Percentiles rank a stretch among this genome's conserved stretches.
Conservation (phyloP, 805 yeast species). For the Wickerhamia fluorescens region DNA sequence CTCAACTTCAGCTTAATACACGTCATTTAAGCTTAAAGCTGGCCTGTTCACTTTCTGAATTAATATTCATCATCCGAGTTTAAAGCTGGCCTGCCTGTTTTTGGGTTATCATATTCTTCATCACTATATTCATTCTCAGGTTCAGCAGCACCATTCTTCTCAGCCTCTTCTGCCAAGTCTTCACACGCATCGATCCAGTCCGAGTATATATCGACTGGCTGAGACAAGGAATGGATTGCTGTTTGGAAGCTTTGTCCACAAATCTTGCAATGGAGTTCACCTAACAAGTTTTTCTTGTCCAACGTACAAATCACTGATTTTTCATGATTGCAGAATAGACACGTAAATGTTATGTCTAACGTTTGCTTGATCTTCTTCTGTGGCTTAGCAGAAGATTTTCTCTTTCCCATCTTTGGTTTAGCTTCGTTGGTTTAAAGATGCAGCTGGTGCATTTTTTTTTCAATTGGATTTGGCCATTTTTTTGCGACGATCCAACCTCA, state of each 20-base stretch:
- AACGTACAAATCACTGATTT: constrained; percentile 80
- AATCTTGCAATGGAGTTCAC: constrained; percentile 79
- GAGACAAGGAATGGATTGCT: constrained; percentile 73
- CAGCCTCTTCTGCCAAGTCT: constrained; percentile 67
- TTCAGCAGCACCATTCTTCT: constrained; percentile 17
- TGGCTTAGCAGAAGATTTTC: constrained; percentile 82
- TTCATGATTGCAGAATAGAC: constrained; percentile 94
- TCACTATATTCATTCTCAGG: constrained; percentile 27
- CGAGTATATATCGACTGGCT: constrained; percentile 90
- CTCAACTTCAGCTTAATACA: too few species aligned
- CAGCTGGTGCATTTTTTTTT: too few species aligned
- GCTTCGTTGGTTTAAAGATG: too few species aligned
- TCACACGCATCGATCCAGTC: constrained; percentile 98
- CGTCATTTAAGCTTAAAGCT: too few species aligned
- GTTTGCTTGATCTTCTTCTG: constrained; percentile 68
- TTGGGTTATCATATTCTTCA: constrained; percentile 20
- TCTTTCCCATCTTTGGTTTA: constrained; percentile 65
- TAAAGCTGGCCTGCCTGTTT: constrained; percentile 11
- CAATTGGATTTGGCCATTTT: too few species aligned
- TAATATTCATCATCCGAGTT: constrained; percentile 27
- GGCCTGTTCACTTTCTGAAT: too few species aligned
- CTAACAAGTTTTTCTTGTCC: constrained; percentile 81
- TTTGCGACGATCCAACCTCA: too few species aligned
- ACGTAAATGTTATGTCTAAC: constrained; percentile 77
- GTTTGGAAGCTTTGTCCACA: constrained; percentile 94